These are phyloP conservation scores for Verticillium klebahnii DNA, from an alignment of 2,329 filamentous ascomycete species.

Conservation along the genomic window DNA sequence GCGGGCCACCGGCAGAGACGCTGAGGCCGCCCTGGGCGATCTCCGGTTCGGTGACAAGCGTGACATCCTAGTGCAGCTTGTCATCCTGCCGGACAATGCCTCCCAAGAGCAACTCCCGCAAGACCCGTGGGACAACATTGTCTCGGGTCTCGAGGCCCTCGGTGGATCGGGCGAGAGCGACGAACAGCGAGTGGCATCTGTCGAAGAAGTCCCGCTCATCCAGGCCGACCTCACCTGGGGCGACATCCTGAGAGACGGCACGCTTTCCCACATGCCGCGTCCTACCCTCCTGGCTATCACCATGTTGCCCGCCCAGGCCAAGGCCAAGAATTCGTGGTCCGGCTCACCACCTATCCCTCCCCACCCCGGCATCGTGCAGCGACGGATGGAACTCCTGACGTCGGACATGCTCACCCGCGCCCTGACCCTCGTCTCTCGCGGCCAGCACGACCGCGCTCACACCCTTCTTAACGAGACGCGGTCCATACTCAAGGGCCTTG, in stretches of 20 bases:
- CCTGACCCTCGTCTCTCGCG: conserved; percentile 81
- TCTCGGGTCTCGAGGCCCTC: conserved; percentile 89
- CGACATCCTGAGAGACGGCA: conserved; percentile 86
- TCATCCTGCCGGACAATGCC: conserved; percentile 81
- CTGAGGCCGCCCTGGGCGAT: conserved; percentile 87
- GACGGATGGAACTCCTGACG: conserved; percentile 94
- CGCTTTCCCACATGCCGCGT: conserved; percentile 77
- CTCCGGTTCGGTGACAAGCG: conserved; percentile 91
- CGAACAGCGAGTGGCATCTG: conserved; percentile 74
- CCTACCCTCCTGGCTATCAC: conserved; percentile 92
- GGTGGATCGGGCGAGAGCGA: conserved; percentile 84
- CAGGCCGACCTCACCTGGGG: conserved; percentile 93
- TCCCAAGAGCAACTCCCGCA: conserved; percentile 81
- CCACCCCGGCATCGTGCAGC: conserved; percentile 90
- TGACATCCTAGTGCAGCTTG: conserved; percentile 90
- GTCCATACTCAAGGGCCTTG: conserved; percentile 90
- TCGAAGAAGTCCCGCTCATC: conserved; percentile 92
- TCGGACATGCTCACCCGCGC: conserved; percentile 97
- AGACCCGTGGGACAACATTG: conserved; percentile 95
- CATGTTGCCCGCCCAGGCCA: conserved; percentile 70
- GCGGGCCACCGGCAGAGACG: conserved; percentile 88
- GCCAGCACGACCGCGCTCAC: conserved; percentile 89
- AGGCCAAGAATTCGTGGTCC: conserved; percentile 61
- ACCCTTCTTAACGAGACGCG: conserved; percentile 90
- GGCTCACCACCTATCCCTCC: conserved; percentile 81